Conservation (phyloP, 345 rosid genomes). For the Citrus reticulata region DNA sequence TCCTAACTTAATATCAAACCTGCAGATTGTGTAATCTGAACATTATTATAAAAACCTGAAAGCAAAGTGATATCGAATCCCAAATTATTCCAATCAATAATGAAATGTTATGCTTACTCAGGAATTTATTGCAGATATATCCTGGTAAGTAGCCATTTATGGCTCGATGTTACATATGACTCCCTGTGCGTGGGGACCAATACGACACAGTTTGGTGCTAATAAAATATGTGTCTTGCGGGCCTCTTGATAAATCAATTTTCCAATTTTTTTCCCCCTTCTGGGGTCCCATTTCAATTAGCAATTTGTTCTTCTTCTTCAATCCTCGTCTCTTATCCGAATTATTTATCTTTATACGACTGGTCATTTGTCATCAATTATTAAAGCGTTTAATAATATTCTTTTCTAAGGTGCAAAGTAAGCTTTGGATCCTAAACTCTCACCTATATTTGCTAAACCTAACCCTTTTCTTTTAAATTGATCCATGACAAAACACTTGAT, state of each 20-base stretch:
- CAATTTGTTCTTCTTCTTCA: constrained; percentile 14
- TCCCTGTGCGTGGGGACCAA: constrained; percentile 18
- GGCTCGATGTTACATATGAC: constrained; percentile 16
- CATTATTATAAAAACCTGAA: neutral
- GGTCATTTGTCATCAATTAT: constrained; percentile 31
- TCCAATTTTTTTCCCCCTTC: neutral
- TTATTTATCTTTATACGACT: constrained; percentile 11
- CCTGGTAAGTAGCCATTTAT: constrained; percentile 15
- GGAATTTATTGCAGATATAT: constrained; percentile 12
- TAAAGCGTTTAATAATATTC: constrained; percentile 27
- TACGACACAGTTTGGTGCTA: constrained; percentile 25
- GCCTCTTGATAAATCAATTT: constrained; percentile 8
- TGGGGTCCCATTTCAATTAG: constrained; percentile 12
- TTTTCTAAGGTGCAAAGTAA: neutral
- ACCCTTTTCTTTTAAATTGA: neutral
- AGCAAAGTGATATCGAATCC: neutral
- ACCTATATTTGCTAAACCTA: constrained; percentile 3
- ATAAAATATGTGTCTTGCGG: constrained; percentile 9
- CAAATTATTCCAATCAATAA: neutral
- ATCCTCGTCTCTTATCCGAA: constrained; percentile 24
- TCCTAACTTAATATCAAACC: neutral
- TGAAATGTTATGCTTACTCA: constrained; percentile 11
- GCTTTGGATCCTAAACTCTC: constrained; percentile 21
- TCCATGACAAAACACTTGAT: neutral
- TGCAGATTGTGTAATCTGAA: neutral